Evolutionary conservation across 2,329 filamentous ascomycete genomes (phyloP), one percentile per base, ranked within the genome.

Genomic region (Fusarium pseudonygamai): DNA sequence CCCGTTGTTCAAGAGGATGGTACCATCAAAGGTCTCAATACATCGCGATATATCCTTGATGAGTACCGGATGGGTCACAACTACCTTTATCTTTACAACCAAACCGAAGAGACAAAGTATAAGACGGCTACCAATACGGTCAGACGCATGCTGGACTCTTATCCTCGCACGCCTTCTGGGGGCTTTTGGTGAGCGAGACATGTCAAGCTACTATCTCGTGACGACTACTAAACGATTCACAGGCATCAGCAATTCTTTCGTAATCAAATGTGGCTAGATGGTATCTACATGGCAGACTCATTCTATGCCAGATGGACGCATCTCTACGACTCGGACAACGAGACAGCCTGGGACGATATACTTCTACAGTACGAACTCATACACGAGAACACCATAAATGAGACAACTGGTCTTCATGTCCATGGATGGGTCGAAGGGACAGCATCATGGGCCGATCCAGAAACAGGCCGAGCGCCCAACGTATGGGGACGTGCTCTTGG

Each of bases 181-280:
- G 87, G 87, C 3, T 87, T 89, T 79, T 89, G 86, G 86, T 72
- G 18, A 55, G 69, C 4, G 0, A 13, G 2, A 37, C 11, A 15
- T 5, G 16, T 1, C 10, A 24, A n/a, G 8, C 5, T 12, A 14
- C 5, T 4, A 2, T 10, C 3, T 9, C 4, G 3, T 6, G 9
- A 4, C 18, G 37, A 14, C 6, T 20, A 7, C 20, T 55, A 5
- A 56, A 1, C 3, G 2, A 0, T 3, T 12, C 0, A 1, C 7
- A 72, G 69, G 69, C 72, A 77, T 6, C 78, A 81, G 18, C 78
- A 84, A 57, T 77, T 80, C 16, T 87, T 87, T 61, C 80, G 79
- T 6, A 82, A 87, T 61, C 85, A 89, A 75, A 88, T 89, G 87
- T 89, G 87, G 87, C 79, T 89, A 0, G 86, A 88, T 72, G 88